Percentiles rank a stretch among this genome's conserved stretches.
These are phyloP conservation scores for Pisolithus albus DNA, from an alignment of 768 basidiomycete species.

Conservation along the genomic window DNA sequence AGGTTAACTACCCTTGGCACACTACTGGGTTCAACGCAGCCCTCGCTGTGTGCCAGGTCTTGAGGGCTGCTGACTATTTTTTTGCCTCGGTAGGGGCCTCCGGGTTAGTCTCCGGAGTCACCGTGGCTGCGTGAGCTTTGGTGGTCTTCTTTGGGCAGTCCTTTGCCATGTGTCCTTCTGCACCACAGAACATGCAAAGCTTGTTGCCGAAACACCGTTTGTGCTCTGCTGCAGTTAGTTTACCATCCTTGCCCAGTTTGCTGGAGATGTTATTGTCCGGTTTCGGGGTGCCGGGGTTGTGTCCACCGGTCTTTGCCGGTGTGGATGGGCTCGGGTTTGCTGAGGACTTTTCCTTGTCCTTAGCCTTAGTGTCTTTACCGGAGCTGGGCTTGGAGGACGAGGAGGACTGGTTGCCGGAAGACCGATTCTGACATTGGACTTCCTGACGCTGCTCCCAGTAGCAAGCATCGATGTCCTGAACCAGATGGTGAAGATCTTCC, in stretches of 20 bases:
- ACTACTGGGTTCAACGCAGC: neutral
- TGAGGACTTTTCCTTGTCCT: too few relatives aligned
- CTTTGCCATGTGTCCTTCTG: neutral
- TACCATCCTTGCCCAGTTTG: neutral
- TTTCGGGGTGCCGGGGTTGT: too few relatives aligned
- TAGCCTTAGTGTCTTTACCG: too few relatives aligned
- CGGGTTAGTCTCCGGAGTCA: neutral
- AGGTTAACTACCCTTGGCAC: slow-evolving; percentile 1
- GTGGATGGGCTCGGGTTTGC: too few relatives aligned
- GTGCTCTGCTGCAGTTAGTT: neutral
- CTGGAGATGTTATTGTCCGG: neutral
- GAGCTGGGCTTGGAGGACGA: too few relatives aligned
- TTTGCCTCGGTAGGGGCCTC: neutral
- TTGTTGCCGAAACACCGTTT: neutral
- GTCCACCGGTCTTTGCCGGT: too few relatives aligned
- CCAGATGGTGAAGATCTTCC: neutral
- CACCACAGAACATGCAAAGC: slow-evolving; percentile 4
- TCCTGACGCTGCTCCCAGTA: slow-evolving; percentile 12
- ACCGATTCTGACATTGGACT: neutral
- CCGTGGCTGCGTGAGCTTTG: neutral
- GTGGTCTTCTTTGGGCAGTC: neutral
- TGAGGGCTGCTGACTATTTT: neutral
- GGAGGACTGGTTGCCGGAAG: too few relatives aligned
- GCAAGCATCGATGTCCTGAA: slow-evolving; percentile 2
- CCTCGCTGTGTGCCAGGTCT: neutral